Evolutionary conservation across 2,329 filamentous ascomycete genomes (phyloP).

Genomic region (Colletotrichum tanaceti): DNA sequence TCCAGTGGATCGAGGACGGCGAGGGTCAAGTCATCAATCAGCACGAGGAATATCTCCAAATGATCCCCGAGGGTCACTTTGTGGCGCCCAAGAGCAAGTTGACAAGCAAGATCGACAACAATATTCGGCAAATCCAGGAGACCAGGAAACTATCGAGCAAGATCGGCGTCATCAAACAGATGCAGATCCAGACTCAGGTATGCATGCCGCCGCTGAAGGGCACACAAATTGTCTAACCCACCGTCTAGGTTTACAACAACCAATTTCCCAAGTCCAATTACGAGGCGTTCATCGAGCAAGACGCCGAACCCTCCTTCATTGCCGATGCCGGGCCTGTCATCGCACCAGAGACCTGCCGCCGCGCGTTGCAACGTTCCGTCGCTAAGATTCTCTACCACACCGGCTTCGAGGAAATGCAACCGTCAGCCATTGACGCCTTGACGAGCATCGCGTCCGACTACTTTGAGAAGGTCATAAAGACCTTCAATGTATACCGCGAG

Average conservation of each 20-base stretch:
- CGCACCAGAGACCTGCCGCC: constrained; percentile 82
- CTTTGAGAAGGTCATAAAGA: constrained; percentile 84
- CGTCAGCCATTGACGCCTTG: constrained; percentile 88
- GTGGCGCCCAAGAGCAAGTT: constrained; percentile 79
- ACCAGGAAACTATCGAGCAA: constrained; percentile 96
- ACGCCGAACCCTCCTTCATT: constrained; percentile 89
- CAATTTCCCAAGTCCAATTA: constrained; percentile 98
- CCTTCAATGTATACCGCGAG: constrained; percentile 85
- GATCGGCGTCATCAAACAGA: constrained; percentile 98
- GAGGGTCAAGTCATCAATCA: constrained; percentile 91
- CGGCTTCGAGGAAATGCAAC: constrained; percentile 96
- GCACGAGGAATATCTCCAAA: constrained; percentile 82
- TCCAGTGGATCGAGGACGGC: constrained; percentile 89
- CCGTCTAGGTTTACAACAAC: constrained; percentile 87
- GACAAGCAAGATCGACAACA: constrained; percentile 84
- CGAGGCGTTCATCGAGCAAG: constrained; percentile 86
- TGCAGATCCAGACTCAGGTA: constrained; percentile 98
- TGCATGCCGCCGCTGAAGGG: constrained; percentile 43
- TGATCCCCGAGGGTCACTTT: constrained; percentile 82
- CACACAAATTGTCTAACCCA: constrained; percentile 4
- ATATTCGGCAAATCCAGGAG: constrained; percentile 95
- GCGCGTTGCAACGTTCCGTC: constrained; percentile 88
- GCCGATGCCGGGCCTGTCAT: constrained; percentile 91
- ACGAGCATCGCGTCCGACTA: constrained; percentile 92
- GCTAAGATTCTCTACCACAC: constrained; percentile 96